Percentiles rank a stretch among this genome's conserved stretches.
Evolutionary conservation across 495 filamentous ascomycete species (phyloP).

Genomic region (Annulohypoxylon bovei): DNA sequence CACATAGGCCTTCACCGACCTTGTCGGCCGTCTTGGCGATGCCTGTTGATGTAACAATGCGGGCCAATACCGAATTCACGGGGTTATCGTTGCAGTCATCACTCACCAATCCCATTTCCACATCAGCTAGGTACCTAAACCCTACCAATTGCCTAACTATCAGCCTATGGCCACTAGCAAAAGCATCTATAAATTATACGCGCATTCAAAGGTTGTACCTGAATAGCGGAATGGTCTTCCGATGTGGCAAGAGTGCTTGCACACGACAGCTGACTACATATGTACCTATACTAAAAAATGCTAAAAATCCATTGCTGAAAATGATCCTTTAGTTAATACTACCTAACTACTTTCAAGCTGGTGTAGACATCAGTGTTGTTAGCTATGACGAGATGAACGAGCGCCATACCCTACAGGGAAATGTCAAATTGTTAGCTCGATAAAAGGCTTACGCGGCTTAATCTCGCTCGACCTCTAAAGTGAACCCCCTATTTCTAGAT

Average conservation of each 20-base stretch:
- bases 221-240: not conserved
- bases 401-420: conserved; percentile 15
- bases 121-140: not conserved
- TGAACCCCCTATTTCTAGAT: conserved; percentile 2
- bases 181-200: not conserved
- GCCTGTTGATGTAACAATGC: conserved; percentile 18
- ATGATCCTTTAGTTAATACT: not conserved
- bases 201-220: not conserved
- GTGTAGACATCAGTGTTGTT: not conserved
- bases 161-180: not conserved
- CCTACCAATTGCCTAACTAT: not conserved
- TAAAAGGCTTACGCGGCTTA: conserved; percentile 33
- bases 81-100: conserved; percentile 3
- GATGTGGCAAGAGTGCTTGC: not conserved
- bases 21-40: conserved; percentile 22
- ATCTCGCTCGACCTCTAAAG: conserved; percentile 11
- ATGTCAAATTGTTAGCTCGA: conserved; percentile 24
- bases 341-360: conserved; percentile 1
- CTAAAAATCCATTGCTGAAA: not conserved
- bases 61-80: conserved; percentile 12
- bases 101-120: not conserved
- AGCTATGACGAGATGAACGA: conserved; percentile 13
- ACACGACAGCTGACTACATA: conserved; percentile 9
- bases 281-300: not conserved
- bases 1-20: conserved; percentile 19